Evolutionary conservation across 805 yeast genomes (phyloP).

Genomic region (Ogataea paradorogensis): DNA sequence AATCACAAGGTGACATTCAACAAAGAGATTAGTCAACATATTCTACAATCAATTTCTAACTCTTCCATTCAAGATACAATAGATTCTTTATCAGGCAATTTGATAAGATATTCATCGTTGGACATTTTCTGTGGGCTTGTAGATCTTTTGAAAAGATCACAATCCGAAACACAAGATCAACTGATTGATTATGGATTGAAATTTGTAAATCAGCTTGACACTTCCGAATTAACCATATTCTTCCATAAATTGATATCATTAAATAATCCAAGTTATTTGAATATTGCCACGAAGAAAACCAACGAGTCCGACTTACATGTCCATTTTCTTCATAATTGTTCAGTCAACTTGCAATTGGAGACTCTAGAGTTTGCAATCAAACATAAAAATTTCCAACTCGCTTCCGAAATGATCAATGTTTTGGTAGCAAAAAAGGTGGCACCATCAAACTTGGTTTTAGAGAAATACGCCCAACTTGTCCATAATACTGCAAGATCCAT

Average conservation of each 20-base stretch:
- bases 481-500: slow-evolving; percentile 14
- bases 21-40: background rate
- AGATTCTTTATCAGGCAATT: background rate
- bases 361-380: slow-evolving; percentile 17
- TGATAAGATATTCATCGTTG: slow-evolving; percentile 11
- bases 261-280: slow-evolving; percentile 7
- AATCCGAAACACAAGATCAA: slow-evolving; percentile 2
- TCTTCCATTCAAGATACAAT: slow-evolving; percentile 1
- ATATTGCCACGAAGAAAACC: slow-evolving; percentile 1
- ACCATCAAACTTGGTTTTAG: slow-evolving; percentile 17
- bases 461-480: slow-evolving; percentile 18
- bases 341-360: slow-evolving; percentile 8
- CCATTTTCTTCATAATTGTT: slow-evolving; percentile 5
- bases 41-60: background rate
- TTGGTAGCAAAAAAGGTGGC: slow-evolving; percentile 6
- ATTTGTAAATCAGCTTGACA: slow-evolving; percentile 4
- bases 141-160: background rate
- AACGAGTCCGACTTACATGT: background rate
- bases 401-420: slow-evolving; percentile 16
- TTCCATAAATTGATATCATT: slow-evolving; percentile 6
- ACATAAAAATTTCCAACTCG: slow-evolving; percentile 18
- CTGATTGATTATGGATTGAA: slow-evolving; percentile 6
- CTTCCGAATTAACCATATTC: slow-evolving; percentile 8
- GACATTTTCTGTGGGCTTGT: slow-evolving; percentile 9
- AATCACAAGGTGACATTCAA: slow-evolving; percentile 4